Evolutionary conservation across 208 protist genomes (phyloP).

Genomic region (Crithidia bombi): DNA sequence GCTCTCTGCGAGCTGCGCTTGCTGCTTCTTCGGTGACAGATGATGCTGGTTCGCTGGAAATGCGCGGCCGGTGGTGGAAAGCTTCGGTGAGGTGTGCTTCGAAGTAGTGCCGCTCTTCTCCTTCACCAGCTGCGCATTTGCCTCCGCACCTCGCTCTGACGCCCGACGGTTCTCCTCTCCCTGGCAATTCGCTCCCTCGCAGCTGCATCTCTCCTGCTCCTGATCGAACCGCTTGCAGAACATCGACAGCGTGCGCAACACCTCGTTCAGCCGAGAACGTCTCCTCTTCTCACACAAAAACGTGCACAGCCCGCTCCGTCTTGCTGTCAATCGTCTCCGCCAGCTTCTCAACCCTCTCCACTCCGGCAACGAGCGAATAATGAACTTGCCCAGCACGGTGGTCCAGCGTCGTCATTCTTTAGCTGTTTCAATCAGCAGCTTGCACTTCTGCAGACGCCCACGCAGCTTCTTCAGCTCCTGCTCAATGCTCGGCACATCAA

Average conservation of each 20-base stretch:
- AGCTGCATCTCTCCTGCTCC: slow-evolving; percentile 42
- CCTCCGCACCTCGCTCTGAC: slow-evolving; percentile 16
- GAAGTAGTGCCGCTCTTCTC: not conserved
- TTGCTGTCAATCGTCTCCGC: slow-evolving; percentile 47
- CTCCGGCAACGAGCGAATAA: slow-evolving; percentile 43
- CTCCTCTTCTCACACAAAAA: slow-evolving; percentile 64
- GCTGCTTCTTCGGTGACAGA: not conserved
- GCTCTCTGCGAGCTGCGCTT: not conserved
- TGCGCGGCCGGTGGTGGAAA: not conserved
- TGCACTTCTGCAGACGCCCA: slow-evolving; percentile 51
- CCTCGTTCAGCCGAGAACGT: slow-evolving; percentile 58
- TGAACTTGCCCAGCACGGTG: slow-evolving; percentile 69
- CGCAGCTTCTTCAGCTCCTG: slow-evolving; percentile 57
- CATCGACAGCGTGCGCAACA: slow-evolving; percentile 49
- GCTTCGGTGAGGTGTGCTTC: not conserved
- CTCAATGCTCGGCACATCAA: slow-evolving; percentile 61
- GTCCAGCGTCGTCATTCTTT: slow-evolving; percentile 62
- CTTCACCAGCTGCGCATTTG: slow-evolving; percentile 9
- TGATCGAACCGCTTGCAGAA: slow-evolving; percentile 73
- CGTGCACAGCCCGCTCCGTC: slow-evolving; percentile 45
- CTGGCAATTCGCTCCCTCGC: slow-evolving; percentile 10
- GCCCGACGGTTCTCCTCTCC: slow-evolving; percentile 10
- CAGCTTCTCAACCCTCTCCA: slow-evolving; percentile 60
- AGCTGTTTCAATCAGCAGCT: slow-evolving; percentile 48
- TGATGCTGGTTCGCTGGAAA: not conserved